Base-by-base conservation (phyloP, 2,329 filamentous ascomycete genomes). In the Talaromyces sp. region DNA sequence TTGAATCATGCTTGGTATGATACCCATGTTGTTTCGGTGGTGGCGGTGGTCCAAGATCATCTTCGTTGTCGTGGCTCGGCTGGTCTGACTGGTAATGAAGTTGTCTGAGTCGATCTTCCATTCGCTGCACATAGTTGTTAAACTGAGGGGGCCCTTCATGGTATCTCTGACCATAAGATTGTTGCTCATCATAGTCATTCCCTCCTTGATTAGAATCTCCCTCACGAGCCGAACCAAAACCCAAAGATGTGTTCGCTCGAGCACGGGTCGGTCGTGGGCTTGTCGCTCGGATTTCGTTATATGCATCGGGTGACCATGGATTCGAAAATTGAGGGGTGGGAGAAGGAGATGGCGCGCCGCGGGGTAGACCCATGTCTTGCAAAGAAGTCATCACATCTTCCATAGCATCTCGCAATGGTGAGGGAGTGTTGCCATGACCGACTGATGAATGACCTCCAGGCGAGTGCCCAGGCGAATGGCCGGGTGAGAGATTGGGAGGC, bases 371-470 rank as follows among this genome's bases (percentile, higher is more conserved):
- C 82, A 99, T 91, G 66, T 93, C 93, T 73, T 96, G 90, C 50
- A 99, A 79, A 64, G 95, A 96, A 69, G 95, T 92, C 87, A 98
- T 97, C 3, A 99, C 93, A 76, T 96, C 94, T 73, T 98, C 94
- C 93, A 99, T 99, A 1, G 95, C 95, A 76, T 93, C 92, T 66
- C 95, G 86, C 3, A 99, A 81, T 0, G 95, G 95, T 2, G 95
- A 98, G 1, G 95, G 95, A 0, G 95, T 99, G 75, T 91, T 86
- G 45, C 82, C 81, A 54, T 83, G 59, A 13, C 64, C 64, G 50
- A 65, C 47, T 31, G 64, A 65, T 16, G 64, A 65, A 5, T 62
- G 64, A 13, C 60, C 64, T 16, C 50, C 60, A 35, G 64, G 64
- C 16, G 64, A 65, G 3, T 65, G 64, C 19, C 64, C 62, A 48